These are phyloP conservation scores for Ettlia oleoabundans DNA, from an alignment of 139 green algal species.

Conservation along the genomic window DNA sequence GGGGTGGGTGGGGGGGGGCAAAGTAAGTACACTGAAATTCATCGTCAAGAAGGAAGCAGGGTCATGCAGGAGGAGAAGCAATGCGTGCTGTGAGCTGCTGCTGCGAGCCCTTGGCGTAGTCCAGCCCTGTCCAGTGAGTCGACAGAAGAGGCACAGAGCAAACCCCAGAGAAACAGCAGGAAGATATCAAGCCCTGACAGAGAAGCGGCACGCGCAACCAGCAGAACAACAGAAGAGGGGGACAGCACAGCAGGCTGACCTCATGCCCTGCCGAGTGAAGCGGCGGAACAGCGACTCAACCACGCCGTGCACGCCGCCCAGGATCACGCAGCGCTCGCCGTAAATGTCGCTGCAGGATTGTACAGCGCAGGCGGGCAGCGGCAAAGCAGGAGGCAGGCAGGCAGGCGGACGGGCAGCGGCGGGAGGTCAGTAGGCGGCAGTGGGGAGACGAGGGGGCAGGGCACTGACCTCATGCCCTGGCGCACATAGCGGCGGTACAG, in stretches of 20 bases:
- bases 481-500: conserved; percentile 92
- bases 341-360: conserved; percentile 91
- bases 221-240: background rate
- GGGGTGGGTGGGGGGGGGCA: too few species aligned
- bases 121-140: too few species aligned
- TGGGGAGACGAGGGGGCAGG: background rate
- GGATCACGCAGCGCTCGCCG: conserved; percentile 96
- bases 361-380: background rate
- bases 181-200: too few species aligned
- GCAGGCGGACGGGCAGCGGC: background rate
- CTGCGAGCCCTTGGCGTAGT: too few species aligned
- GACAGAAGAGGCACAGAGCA: too few species aligned
- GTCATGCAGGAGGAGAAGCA: too few species aligned
- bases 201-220: too few species aligned
- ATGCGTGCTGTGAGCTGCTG: too few species aligned
- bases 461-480: conserved; percentile 74
- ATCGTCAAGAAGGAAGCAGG: too few species aligned
- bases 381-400: background rate
- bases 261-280: conserved; percentile 88
- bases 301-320: conserved; percentile 98
- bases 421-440: background rate
- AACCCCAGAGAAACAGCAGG: too few species aligned
- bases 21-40: too few species aligned
- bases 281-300: conserved; percentile 96
- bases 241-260: conserved; percentile 41